These are phyloP conservation scores for Neocallimastix lanati DNA, from an alignment of 192 early-diverging fungal genomes.

Conservation along the genomic window DNA sequence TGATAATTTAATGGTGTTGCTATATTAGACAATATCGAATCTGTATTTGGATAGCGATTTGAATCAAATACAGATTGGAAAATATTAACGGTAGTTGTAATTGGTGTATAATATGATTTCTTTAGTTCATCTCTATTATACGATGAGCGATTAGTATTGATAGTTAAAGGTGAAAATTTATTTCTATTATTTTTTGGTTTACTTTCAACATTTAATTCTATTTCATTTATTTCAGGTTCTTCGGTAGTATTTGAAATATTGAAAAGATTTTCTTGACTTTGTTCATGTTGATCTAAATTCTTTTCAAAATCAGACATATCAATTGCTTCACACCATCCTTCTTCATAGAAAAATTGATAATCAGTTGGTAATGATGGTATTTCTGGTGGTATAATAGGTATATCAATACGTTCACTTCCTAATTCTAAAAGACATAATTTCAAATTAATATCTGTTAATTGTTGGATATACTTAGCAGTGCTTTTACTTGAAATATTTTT, in stretches of 20 bases:
- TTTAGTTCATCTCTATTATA: not conserved
- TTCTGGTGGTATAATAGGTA: not conserved
- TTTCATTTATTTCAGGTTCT: not conserved
- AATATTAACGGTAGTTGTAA: not conserved
- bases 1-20: not conserved
- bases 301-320: not conserved
- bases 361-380: constrained; percentile 3
- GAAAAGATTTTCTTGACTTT: not conserved
- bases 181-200: not conserved
- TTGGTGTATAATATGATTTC: not conserved
- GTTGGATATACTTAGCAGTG: constrained; percentile 40
- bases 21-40: not conserved
- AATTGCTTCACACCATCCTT: not conserved
- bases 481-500: constrained; percentile 38
- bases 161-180: not conserved
- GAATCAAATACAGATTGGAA: not conserved
- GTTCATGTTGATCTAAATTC: not conserved
- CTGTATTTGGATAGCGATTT: not conserved
- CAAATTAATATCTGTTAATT: constrained; percentile 47
- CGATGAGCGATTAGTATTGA: not conserved
- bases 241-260: not conserved
- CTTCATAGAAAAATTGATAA: constrained; percentile 4
- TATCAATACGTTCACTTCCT: constrained; percentile 36
- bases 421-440: constrained; percentile 45
- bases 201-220: not conserved